Conservation (phyloP, 495 filamentous ascomycete genomes). For the Umbilicaria muhlenbergii region DNA sequence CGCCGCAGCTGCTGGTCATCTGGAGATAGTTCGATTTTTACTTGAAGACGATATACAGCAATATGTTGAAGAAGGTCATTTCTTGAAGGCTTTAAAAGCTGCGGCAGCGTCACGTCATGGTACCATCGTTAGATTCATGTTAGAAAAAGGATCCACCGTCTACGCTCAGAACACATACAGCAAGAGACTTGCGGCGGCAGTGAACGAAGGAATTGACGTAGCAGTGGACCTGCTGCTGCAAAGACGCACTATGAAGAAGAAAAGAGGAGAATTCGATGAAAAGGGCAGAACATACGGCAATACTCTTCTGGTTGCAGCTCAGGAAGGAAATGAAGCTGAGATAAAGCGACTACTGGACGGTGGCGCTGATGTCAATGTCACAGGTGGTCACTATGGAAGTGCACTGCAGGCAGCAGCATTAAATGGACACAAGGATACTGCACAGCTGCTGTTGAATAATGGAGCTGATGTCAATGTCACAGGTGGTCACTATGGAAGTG, state of each 20-base stretch:
- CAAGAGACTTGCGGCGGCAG: background rate
- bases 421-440: constrained; percentile 11
- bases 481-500: background rate
- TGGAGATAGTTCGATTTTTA: background rate
- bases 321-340: background rate
- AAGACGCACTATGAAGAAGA: background rate
- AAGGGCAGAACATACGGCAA: background rate
- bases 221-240: background rate
- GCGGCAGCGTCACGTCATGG: background rate
- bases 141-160: background rate
- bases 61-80: no score
- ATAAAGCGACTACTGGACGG: constrained; percentile 1
- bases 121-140: background rate
- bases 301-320: background rate
- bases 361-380: constrained; percentile 1
- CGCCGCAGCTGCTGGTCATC: background rate
- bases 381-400: background rate
- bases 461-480: constrained; percentile 8
- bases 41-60: no score
- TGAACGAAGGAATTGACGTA: no score
- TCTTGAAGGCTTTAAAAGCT: background rate
- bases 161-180: background rate
- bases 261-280: background rate
- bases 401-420: constrained; percentile 13
- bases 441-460: constrained; percentile 10